Percentiles rank a stretch among this genome's conserved stretches.
Evolutionary conservation across 805 yeast species (phyloP).

Genomic region (Wickerhamiella domercqiae): DNA sequence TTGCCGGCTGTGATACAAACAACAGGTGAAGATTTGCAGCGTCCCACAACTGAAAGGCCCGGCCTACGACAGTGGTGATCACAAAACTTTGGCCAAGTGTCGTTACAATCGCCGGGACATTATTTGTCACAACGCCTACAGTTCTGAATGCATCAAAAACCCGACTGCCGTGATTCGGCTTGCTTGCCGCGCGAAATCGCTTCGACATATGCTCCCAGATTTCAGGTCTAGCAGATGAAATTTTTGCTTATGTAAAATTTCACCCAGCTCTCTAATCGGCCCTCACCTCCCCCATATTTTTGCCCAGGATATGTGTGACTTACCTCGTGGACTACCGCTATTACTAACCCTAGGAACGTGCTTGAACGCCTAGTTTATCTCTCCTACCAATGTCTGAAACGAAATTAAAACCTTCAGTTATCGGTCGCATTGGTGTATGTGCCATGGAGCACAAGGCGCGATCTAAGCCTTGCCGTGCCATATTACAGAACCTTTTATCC

Average conservation of each 20-base stretch:
- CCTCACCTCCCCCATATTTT: too few species aligned
- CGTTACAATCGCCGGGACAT: constrained; percentile 73
- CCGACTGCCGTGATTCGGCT: not conserved
- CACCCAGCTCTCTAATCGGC: too few species aligned
- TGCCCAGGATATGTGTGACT: too few species aligned
- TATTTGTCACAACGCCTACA: constrained; percentile 79
- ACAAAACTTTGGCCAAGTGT: constrained; percentile 78
- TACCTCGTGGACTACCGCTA: too few species aligned
- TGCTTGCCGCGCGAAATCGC: not conserved
- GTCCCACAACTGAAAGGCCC: constrained; percentile 83
- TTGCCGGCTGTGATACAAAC: constrained; percentile 71
- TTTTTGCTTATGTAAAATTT: too few species aligned
- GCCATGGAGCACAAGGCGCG: constrained; percentile 97
- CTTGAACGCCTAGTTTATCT: too few species aligned
- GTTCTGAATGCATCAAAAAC: constrained; percentile 18
- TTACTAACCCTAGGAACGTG: too few species aligned
- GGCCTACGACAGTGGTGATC: constrained; percentile 79
- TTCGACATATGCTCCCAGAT: too few species aligned
- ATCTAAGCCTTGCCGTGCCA: constrained; percentile 88
- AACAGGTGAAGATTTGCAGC: constrained; percentile 66
- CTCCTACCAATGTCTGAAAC: not conserved
- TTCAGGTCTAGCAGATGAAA: too few species aligned
- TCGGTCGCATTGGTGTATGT: constrained; percentile 95
- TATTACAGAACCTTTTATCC: constrained; percentile 71
- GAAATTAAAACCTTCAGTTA: constrained; percentile 2